These are phyloP conservation scores for Mucor plumbeus DNA, from an alignment of 371 early-diverging fungal species.

Conservation along the genomic window DNA sequence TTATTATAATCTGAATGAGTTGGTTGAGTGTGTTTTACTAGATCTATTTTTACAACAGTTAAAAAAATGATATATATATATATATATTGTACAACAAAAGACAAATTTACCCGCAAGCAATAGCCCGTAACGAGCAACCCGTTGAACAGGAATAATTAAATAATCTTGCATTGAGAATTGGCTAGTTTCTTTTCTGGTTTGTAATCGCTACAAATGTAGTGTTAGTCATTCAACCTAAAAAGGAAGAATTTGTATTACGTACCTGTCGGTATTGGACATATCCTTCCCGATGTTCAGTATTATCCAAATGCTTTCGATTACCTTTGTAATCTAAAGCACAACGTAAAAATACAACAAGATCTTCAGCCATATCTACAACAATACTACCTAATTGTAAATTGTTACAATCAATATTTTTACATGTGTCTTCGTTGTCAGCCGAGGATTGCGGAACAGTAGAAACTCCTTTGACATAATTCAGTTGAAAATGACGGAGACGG, in stretches of 20 bases:
- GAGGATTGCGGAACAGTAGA: too few species aligned
- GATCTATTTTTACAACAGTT: conserved; percentile 27
- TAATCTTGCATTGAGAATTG: conserved; percentile 43
- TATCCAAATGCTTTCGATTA: conserved; percentile 31
- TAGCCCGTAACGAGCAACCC: conserved; percentile 45
- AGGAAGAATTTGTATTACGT: neutral
- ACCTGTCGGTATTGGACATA: conserved; percentile 29
- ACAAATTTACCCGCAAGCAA: conserved; percentile 39
- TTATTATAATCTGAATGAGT: conserved; percentile 43
- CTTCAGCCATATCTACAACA: conserved; percentile 28
- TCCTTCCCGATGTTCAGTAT: conserved; percentile 24
- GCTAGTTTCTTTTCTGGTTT: conserved; percentile 37
- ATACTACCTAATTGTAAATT: conserved; percentile 5
- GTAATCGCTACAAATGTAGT: conserved; percentile 27
- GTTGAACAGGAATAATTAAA: conserved; percentile 51
- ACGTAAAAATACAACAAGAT: conserved; percentile 40
- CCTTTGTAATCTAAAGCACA: conserved; percentile 47
- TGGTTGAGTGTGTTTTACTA: conserved; percentile 47
- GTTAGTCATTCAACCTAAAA: neutral
- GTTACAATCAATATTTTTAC: neutral
- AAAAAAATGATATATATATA: neutral
- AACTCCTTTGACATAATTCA: neutral
- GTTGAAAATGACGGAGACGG: conserved; percentile 32
- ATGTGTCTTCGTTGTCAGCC: neutral
- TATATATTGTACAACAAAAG: neutral